Evolutionary conservation across 2,329 filamentous ascomycete genomes (phyloP), one percentile per base, ranked within the genome.

Genomic region (Nemania sp.): DNA sequence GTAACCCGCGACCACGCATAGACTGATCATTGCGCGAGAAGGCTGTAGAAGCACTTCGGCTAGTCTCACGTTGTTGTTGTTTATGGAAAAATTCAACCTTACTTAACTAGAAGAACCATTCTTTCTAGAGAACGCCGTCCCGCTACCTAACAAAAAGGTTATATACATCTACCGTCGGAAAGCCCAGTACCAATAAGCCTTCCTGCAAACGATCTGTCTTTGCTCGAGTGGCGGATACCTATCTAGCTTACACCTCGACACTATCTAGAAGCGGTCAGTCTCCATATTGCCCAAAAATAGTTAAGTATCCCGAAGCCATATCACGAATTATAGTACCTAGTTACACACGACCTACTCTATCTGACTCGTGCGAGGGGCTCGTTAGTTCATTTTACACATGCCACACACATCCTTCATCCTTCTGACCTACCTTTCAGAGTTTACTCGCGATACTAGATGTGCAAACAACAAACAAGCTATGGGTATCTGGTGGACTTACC

Each of bases 251-350:
- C n/a, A n/a, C n/a, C n/a, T 26, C 18, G 20, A 45, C 18, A 10
- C 41, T 57, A 53, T n/a, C n/a, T n/a, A 43, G 61, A 26, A 43
- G 26, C 22, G 24, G 47, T 22, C 38, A 53, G 35, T 27, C n/a
- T 18, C 18, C 15, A 45, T 45, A 27, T 15, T 43, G 35, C 49
- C 65, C 35, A 10, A 18, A 67, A 61, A 45, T 11, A 26, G 62
- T 52, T 60, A 60, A 56, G 32, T 41, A 18, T 52, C 38, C 67
- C 64, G 63, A 67, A 63, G 43, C 63, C 55, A 61, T 38, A 38
- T 45, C 49, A 35, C 3, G 55, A 35, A 43, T 53, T n/a, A 43
- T 43, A 45, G 41, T 45, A 45, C 18, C 41, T 45, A 45, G 1
- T 32, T 32, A 7, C 32, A 35, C 32, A 35, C 32, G 32, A 45